These are phyloP conservation scores for Galeopsis tetrahit DNA, from an alignment of 257 asterid species.

Conservation along the genomic window DNA sequence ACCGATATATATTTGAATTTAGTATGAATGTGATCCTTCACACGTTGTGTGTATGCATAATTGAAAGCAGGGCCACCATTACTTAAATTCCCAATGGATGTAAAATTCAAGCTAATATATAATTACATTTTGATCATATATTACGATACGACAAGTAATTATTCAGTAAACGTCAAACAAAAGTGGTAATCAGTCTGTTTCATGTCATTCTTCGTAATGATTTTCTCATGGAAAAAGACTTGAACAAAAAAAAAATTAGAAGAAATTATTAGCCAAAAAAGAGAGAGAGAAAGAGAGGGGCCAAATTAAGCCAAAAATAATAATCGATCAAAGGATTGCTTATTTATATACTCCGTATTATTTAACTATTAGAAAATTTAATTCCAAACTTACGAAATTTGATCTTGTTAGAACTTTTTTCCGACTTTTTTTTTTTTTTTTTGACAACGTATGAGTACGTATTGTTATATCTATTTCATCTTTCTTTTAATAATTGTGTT, in stretches of 20 bases:
- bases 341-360: no score
- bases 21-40: no score
- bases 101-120: conserved; percentile 28
- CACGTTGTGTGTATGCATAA: not conserved
- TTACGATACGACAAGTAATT: conserved; percentile 8
- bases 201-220: conserved; percentile 31
- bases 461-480: no score
- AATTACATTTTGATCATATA: conserved; percentile 26
- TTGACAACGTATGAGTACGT: no score
- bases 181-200: conserved; percentile 28
- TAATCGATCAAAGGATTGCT: not conserved
- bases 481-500: no score
- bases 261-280: not conserved
- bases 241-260: not conserved
- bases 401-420: no score
- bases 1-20: no score
- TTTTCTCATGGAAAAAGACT: conserved; percentile 17
- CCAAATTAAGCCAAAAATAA: no score
- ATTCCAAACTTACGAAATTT: no score
- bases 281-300: not conserved
- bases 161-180: not conserved
- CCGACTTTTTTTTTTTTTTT: no score
- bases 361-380: no score
- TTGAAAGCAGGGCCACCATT: conserved; percentile 19
- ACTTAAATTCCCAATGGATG: conserved; percentile 3